Base-by-base conservation (phyloP, 305 asterid genomes). In the Solanum hybrid region DNA sequence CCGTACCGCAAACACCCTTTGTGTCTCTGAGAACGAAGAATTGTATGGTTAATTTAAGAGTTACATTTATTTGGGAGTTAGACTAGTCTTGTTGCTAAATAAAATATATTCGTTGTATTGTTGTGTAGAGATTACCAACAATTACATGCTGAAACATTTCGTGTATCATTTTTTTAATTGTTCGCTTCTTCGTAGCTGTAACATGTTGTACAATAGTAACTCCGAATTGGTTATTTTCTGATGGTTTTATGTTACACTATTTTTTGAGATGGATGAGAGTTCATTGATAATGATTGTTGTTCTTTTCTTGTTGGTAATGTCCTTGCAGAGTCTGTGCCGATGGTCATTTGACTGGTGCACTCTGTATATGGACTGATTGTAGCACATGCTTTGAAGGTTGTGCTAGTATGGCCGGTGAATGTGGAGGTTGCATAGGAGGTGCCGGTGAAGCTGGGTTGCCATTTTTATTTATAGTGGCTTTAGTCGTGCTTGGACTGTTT, bases 381-480 rank as follows among this genome's bases (percentile, higher is more conserved):
- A 94, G 98, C 90, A 91, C 98, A 7, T 97, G 98, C 95, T 97
- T 97, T 85, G 99, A 97, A 89, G 92, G 97, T 89, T 95, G 98
- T 90, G 97, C 97, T 86, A 90, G 96, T 87, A 96, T 95, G 22
- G 96, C 95, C 9, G 93, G 95, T 73, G 99, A 96, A 92, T 96
- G 98, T 88, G 97, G 99, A 89, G 95, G 98, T 90, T 97, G 98
- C 93, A 90, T 97, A 89, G 99, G 99, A 84, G 98, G 99, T 89
- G 98, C 99, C 17, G 98, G 99, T 65, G 99, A 97, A 94, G 98
- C 99, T 65, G 99, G 99, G 61, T 89, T 97, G 93, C 99, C 99
- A 29, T 11, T 97, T 72, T 26, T 97, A 78, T 91, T 95, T 33
- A 92, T 97, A 91, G 92, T 95, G 94, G 99, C 99, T 88, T 85